Evolutionary conservation across 805 yeast genomes (phyloP), one percentile per base, ranked within the genome.

Genomic region (Ogataea methanolica): DNA sequence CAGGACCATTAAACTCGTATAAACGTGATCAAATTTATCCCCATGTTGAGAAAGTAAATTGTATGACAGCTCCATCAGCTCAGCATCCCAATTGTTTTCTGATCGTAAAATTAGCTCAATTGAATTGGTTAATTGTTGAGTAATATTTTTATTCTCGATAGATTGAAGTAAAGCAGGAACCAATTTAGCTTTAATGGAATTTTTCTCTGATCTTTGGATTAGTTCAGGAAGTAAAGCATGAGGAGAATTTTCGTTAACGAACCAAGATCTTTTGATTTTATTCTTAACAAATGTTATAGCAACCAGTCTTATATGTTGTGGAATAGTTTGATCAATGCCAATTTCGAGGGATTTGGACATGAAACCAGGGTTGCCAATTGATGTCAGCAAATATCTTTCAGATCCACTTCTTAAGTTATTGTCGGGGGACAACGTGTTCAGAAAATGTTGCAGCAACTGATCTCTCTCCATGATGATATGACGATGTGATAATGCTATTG

Each of bases 201-300:
- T 80, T 58, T 84, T 85, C 57, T 89, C 96, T 46, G 76, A 71
- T 12, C 56, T 61, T 15, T 53, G 56, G 40, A 76, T 56, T 5
- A 62, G 64, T n/a, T 58, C 59, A 4, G 42, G 45, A 12, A 42
- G 38, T 16, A 60, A 43, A 2, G 49, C 46, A 17, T 59, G 52
- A 3, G 60, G 58, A 15, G 62, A 53, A 9, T 53, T 53, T 12
- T 64, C 53, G 41, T 52, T 60, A 22, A 66, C 65, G 34, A 58
- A 56, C 97, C 97, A 91, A 44, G 78, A 73, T 35, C 78, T 73
- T 15, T 73, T 69, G 21, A 89, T 74, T 47, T 82, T 74, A 65
- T 92, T 91, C 63, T 92, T 92, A 65, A 89, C 79, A 65, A 80
- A 88, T 5, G 92, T 82, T 0, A 94, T 90, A 2, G 95, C 85